phyloP scores from a whole-genome alignment of 768 basidiomycete species.

The Podaxis rugospora region DNA sequence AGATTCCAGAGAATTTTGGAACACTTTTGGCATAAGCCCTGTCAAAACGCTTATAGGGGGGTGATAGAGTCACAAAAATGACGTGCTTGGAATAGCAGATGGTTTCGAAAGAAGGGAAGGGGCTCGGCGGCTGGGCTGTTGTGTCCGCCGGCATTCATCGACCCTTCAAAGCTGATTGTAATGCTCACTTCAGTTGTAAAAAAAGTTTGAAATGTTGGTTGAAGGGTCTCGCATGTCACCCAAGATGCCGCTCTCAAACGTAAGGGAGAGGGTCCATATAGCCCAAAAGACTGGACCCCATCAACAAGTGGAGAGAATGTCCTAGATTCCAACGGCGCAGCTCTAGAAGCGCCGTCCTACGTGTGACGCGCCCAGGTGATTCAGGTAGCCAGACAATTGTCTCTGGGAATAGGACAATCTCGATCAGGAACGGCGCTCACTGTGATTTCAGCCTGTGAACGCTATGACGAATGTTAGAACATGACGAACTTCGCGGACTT shows the following conservation, averaged over 20 bases:
- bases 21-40: slow-evolving; percentile 39
- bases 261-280: background rate
- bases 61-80: slow-evolving; percentile 2
- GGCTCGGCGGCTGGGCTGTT: background rate
- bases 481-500: background rate
- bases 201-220: background rate
- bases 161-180: background rate
- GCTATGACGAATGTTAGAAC: background rate
- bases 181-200: background rate
- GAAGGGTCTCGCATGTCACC: background rate
- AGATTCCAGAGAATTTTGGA: slow-evolving; percentile 63
- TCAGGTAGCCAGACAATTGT: background rate
- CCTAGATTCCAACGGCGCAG: background rate
- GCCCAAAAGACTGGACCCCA: background rate
- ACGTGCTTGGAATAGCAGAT: background rate
- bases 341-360: slow-evolving; percentile 20
- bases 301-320: background rate
- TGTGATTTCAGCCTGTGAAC: background rate
- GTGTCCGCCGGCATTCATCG: background rate
- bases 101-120: background rate
- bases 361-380: background rate
- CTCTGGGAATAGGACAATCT: background rate
- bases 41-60: slow-evolving; percentile 31
- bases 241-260: background rate
- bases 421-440: background rate